Evolutionary conservation across 2,329 filamentous ascomycete species (phyloP).

Genomic region (Teratosphaeria gauchensis): DNA sequence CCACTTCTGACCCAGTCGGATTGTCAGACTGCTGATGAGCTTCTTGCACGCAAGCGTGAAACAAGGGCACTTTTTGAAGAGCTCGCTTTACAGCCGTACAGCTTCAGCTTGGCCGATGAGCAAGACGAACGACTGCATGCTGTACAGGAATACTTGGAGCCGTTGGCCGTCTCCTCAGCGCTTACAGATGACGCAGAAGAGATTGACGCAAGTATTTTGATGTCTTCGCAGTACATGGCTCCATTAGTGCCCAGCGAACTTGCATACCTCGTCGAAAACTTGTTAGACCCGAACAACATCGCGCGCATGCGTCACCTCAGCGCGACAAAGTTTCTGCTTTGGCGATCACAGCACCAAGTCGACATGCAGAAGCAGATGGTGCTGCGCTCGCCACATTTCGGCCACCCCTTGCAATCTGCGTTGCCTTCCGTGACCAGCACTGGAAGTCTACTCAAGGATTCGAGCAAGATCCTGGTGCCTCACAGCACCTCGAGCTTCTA

Average conservation of each 20-base stretch:
- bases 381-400: slow-evolving; percentile 13
- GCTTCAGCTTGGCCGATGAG: background rate
- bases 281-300: slow-evolving; percentile 71
- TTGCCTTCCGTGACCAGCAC: slow-evolving; percentile 14
- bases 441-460: slow-evolving; percentile 17
- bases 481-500: slow-evolving; percentile 22
- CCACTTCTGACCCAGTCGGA: slow-evolving; percentile 74
- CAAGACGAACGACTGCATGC: background rate
- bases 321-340: slow-evolving; percentile 70
- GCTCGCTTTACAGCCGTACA: slow-evolving; percentile 6
- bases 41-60: slow-evolving; percentile 5
- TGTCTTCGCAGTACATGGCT: slow-evolving; percentile 83
- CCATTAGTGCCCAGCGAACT: slow-evolving; percentile 73
- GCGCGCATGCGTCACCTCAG: slow-evolving; percentile 74
- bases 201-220: slow-evolving; percentile 88
- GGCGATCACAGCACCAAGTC: slow-evolving; percentile 39
- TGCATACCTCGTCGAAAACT: slow-evolving; percentile 52
- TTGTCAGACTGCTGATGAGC: slow-evolving; percentile 28
- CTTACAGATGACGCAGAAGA: slow-evolving; percentile 62
- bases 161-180: slow-evolving; percentile 71
- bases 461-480: slow-evolving; percentile 24
- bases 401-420: slow-evolving; percentile 7
- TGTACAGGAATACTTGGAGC: slow-evolving; percentile 17
- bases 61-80: slow-evolving; percentile 5
- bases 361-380: slow-evolving; percentile 17